Evolutionary conservation across 495 filamentous ascomycete species (phyloP).

Genomic region (Penicillium paradoxum): DNA sequence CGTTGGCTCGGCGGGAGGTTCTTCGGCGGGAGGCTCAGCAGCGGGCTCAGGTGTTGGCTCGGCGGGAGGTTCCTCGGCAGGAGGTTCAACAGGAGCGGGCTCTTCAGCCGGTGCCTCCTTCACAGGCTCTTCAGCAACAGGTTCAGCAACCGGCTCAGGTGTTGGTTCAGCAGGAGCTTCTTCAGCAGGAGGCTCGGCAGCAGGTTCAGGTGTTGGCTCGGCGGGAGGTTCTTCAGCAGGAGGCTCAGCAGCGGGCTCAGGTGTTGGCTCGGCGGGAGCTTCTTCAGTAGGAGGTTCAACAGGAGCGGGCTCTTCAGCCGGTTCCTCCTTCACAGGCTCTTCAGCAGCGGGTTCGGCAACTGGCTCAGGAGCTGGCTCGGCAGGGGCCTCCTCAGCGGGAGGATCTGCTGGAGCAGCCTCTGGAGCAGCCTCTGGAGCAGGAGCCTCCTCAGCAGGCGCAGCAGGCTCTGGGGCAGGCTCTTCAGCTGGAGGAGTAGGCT

Average conservation of each 20-base stretch:
- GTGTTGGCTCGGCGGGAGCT: conserved; percentile 1
- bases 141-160: background rate
- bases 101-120: conserved; percentile 1
- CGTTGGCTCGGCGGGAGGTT: conserved; percentile 9
- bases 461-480: background rate
- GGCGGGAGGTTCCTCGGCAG: conserved; percentile 6
- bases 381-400: background rate
- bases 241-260: conserved; percentile 19
- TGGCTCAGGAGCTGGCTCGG: background rate
- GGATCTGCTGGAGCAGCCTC: conserved; percentile 7
- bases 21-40: conserved; percentile 10
- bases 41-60: conserved; percentile 13
- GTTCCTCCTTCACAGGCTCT: conserved; percentile 7
- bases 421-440: background rate
- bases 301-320: background rate
- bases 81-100: conserved; percentile 3
- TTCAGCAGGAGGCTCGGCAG: conserved; percentile 2
- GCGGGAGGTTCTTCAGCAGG: too few relatives aligned
- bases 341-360: conserved; percentile 1
- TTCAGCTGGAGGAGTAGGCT: conserved; percentile 5
- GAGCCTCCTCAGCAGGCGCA: conserved; percentile 1
- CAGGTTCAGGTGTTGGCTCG: conserved; percentile 5
- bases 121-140: conserved; percentile 9
- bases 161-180: background rate
- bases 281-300: conserved; percentile 11